phyloP scores from a whole-genome alignment of 2,329 filamentous ascomycete species.

The Colletotrichum euphorbiae region DNA sequence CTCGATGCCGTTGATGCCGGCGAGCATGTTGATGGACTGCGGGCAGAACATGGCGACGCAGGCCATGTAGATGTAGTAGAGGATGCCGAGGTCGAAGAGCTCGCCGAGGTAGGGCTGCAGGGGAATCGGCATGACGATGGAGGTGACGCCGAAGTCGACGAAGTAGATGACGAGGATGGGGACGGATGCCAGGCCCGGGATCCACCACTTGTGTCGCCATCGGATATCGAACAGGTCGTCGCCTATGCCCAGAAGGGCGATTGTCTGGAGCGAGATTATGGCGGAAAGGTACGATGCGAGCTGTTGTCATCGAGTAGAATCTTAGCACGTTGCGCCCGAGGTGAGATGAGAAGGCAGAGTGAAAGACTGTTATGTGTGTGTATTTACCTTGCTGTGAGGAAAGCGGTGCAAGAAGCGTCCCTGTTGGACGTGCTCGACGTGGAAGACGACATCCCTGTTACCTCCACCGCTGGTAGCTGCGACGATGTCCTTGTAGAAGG shows the following conservation, averaged over 20 bases:
- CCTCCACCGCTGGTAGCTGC: conserved; percentile 93
- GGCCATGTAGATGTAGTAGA: conserved; percentile 98
- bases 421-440: conserved; percentile 78
- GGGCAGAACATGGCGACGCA: conserved; percentile 96
- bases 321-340: background rate
- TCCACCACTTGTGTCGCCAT: conserved; percentile 99
- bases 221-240: conserved; percentile 98
- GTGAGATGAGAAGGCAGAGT: background rate
- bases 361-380: background rate
- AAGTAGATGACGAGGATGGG: conserved; percentile 97
- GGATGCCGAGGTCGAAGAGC: conserved; percentile 81
- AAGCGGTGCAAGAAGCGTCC: conserved; percentile 91
- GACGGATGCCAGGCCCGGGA: conserved; percentile 92
- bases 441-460: conserved; percentile 86
- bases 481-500: conserved; percentile 98
- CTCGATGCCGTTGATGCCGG: conserved; percentile 98
- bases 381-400: conserved; percentile 86
- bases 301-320: conserved; percentile 54
- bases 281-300: conserved; percentile 95
- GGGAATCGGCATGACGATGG: conserved; percentile 89
- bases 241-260: conserved; percentile 90
- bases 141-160: conserved; percentile 97
- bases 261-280: conserved; percentile 90
- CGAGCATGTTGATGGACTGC: conserved; percentile 99
- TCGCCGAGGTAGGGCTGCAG: conserved; percentile 87